Evolutionary conservation across 129 eudicot species (phyloP), one percentile per base, ranked within the genome.

Genomic region (Sambucus nigra): DNA sequence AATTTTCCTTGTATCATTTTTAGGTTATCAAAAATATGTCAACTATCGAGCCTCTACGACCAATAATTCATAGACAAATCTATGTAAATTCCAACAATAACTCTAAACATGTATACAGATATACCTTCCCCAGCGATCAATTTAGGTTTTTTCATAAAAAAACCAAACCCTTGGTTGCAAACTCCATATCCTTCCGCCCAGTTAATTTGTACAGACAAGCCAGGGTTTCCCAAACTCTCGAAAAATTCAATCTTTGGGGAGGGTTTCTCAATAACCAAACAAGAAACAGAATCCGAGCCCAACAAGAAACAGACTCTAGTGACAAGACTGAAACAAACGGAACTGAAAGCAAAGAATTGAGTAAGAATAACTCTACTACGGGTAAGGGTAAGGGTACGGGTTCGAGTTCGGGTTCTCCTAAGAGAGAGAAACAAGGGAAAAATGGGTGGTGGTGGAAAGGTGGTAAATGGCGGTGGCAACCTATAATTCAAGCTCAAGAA

Each of bases 381-480:
- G 63, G 63, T 19, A 7, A 67, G 17, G 46, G 51, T 26, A 13
- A 63, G 13, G 65, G 63, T 39, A 32, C 86, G 45, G 39, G 41
- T 14, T 5, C 74, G 0, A 38, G 60, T 6, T 26, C 66, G 32
- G 51, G 70, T 31, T 59, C 80, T 8, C 68, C 67, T 0, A 64
- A 76, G 66, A 85, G 76, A 60, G 84, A 81, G 71, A 79, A 79
- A 59, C 76, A 79, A 60, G 80, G 83, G 65, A 81, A 77, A 46
- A 67, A 70, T 18, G 62, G 69, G 16, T 79, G 86, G 65, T 81
- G 84, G 89, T 57, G 75, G 56, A 64, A 70, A 53, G 76, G 74
- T 1, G 74, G 76, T 20, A 85, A 91, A 35, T 85, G 94, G 96
- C 54, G 68, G 68, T 91, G 98, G 95, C 83, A 91, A 25, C 98